Evolutionary conservation across 2,329 filamentous ascomycete species (phyloP), one percentile per base, ranked within the genome.

Genomic region (Coniochaeta sp.): DNA sequence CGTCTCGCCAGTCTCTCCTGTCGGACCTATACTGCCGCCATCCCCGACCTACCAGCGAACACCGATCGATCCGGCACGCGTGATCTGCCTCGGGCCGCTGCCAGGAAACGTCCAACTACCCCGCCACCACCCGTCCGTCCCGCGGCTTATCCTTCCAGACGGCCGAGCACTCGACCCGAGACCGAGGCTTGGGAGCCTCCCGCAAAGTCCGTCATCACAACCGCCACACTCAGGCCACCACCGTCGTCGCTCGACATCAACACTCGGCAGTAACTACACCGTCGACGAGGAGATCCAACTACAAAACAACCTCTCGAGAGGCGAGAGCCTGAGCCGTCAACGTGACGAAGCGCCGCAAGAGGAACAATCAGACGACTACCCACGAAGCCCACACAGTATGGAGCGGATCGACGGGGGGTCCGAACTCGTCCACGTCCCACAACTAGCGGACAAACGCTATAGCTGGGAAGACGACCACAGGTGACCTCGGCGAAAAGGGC

Each of bases 241-340:
- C 7, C 61, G 63, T 1, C 68, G 69, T 32, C 63, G 65, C 8
- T 72, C 70, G 6, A 71, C 71, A 34, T 76, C 78, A 60, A 84
- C 81, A 2, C 68, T 85, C 8, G 81, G 82, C 22, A 85, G 82
- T 67, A 83, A 85, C 60, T 85, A 77, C 64, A 85, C 82, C 0
- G 77, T 82, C 10, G 79, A 84, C 26, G 80, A 85, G 62, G 78
- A 80, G 61, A 56, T 57, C 14, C 61, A 44, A 7, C 65, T 71
- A 14, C 67, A 65, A 34, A 67, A 69, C 40, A 70, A 71, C 58
- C 59, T 71, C 44, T 65, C 67, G 10, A 63, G 66, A 12, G 68
- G 71, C 24, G 62, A 63, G 8, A 67, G 65, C 17, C 36, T 64
- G 22, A 65, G 63, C 24, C 60, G 57, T 5, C 55, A 40, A 40